Percentiles rank a stretch among this genome's conserved stretches.
phyloP scores from a whole-genome alignment of 1,139 yeast species.

The Magnusiomyces paraingens region DNA sequence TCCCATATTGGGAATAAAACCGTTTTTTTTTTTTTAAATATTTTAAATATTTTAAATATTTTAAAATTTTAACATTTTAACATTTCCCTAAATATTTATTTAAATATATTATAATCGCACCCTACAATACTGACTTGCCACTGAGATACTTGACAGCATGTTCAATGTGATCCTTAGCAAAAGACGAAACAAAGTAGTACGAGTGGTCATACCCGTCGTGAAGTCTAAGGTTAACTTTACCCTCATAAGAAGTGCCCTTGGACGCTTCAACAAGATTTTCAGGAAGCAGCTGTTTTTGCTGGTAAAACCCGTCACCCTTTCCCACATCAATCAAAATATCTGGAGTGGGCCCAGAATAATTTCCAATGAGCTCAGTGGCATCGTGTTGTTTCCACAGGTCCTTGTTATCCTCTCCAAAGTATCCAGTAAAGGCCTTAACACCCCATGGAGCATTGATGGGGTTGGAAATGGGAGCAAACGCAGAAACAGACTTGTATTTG shows the following conservation, averaged over 20 bases:
- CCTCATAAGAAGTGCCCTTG: slow-evolving; percentile 52
- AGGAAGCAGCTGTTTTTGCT: slow-evolving; percentile 67
- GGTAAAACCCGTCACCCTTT: slow-evolving; percentile 62
- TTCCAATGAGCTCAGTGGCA: slow-evolving; percentile 65
- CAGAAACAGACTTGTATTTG: slow-evolving; percentile 73
- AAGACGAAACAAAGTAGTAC: slow-evolving; percentile 76
- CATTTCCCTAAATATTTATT: too few species aligned
- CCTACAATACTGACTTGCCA: too few species aligned
- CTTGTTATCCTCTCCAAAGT: slow-evolving; percentile 52
- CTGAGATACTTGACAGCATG: slow-evolving; percentile 73
- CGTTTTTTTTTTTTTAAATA: too few species aligned
- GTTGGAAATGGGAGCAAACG: slow-evolving; percentile 85
- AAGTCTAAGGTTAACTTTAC: slow-evolving; percentile 51
- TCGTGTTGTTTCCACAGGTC: slow-evolving; percentile 66
- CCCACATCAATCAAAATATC: slow-evolving; percentile 83
- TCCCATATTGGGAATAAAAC: too few species aligned
- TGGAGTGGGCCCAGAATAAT: slow-evolving; percentile 47
- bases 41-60: too few species aligned
- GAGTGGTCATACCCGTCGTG: slow-evolving; percentile 90
- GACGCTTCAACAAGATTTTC: slow-evolving; percentile 66
- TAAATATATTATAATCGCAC: too few species aligned
- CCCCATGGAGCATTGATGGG: slow-evolving; percentile 84
- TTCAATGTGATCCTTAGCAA: slow-evolving; percentile 76
- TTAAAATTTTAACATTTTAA: too few species aligned
- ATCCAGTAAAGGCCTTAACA: slow-evolving; percentile 69